phyloP scores from a whole-genome alignment of 2,329 filamentous ascomycete species.

The Claviceps fusiformis region DNA sequence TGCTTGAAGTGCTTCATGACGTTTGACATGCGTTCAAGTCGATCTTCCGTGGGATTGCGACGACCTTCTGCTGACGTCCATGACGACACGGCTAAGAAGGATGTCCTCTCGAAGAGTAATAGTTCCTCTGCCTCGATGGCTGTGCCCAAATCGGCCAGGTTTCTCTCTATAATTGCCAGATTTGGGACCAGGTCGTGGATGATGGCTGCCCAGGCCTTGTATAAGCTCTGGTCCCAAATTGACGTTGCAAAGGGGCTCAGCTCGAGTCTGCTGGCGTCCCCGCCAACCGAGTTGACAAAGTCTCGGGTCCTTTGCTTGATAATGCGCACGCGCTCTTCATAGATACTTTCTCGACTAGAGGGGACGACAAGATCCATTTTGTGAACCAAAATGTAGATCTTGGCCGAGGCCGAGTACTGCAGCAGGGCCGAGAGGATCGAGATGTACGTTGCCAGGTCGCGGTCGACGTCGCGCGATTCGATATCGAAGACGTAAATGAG shows the following conservation, averaged over 20 bases:
- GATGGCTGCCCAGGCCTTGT: conserved; percentile 96
- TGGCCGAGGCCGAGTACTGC: conserved; percentile 68
- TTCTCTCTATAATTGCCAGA: conserved; percentile 70
- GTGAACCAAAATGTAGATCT: conserved; percentile 91
- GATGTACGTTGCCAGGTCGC: conserved; percentile 83
- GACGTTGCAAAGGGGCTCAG: conserved; percentile 87
- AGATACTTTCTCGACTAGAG: conserved; percentile 64
- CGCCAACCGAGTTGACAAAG: conserved; percentile 26
- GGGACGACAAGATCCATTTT: conserved; percentile 95
- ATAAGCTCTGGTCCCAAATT: conserved; percentile 97
- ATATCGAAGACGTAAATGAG: conserved; percentile 99
- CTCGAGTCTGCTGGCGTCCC: conserved; percentile 33
- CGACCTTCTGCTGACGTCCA: conserved; percentile 66
- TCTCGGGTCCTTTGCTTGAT: conserved; percentile 61
- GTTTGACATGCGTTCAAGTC: conserved; percentile 86
- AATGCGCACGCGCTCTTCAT: conserved; percentile 67
- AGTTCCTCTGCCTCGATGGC: conserved; percentile 89
- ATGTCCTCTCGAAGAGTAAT: conserved; percentile 87
- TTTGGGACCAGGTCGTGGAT: conserved; percentile 98
- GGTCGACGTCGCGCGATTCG: conserved; percentile 85
- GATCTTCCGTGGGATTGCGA: conserved; percentile 78
- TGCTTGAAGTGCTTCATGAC: conserved; percentile 99
- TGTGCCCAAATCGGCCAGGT: conserved; percentile 68
- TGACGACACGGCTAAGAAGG: conserved; percentile 89
- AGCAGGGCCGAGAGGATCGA: conserved; percentile 78